Percentiles rank a stretch among this genome's conserved stretches.
Evolutionary conservation across 208 protist species (phyloP).

Genomic region (Polymyxa betae): DNA sequence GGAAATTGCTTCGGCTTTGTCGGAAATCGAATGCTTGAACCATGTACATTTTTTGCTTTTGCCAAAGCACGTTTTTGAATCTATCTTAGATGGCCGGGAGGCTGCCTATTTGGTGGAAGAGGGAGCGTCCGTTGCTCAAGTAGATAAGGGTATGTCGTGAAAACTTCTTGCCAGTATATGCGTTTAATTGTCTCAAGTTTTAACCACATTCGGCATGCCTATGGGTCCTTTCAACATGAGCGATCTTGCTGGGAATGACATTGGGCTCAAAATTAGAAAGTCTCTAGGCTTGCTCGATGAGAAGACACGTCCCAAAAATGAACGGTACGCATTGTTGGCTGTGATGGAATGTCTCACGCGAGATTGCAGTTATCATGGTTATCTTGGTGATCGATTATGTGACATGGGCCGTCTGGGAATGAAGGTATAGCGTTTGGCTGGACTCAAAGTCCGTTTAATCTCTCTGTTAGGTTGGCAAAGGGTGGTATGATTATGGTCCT

Average conservation of each 20-base stretch:
- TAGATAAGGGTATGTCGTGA: conserved; percentile 5
- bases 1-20: conserved; percentile 63
- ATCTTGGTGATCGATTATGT: conserved; percentile 41
- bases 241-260: conserved; percentile 59
- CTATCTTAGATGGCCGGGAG: conserved; percentile 43
- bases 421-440: not conserved
- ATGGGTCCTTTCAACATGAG: conserved; percentile 56
- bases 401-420: conserved; percentile 35
- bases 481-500: conserved; percentile 52
- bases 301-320: not conserved
- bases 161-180: not conserved
- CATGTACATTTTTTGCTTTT: not conserved
- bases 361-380: not conserved
- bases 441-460: not conserved
- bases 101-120: conserved; percentile 60
- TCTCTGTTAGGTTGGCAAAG: conserved; percentile 14
- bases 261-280: conserved; percentile 36
- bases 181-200: conserved; percentile 26
- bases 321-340: not conserved
- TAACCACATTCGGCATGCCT: conserved; percentile 58
- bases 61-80: not conserved
- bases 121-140: not conserved
- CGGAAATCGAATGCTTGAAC: conserved; percentile 59
- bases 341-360: not conserved
- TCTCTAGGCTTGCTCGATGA: conserved; percentile 26